phyloP scores from a whole-genome alignment of 2,329 filamentous ascomycete genomes.

The Sarocladiaceae sp. region DNA sequence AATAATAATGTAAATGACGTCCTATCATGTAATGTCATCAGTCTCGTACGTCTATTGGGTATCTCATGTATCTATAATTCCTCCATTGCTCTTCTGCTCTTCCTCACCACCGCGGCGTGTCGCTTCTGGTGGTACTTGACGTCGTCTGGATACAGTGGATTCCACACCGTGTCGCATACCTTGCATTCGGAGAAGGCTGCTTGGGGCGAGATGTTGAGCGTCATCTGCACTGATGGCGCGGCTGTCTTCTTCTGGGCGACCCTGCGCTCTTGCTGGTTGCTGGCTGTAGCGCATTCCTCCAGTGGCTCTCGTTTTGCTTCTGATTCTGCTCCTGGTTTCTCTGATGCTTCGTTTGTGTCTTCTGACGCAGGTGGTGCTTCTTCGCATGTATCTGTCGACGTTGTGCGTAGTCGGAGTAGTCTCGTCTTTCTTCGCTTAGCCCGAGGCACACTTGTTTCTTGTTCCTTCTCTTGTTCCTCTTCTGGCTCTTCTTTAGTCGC shows the following conservation, averaged over 20 bases:
- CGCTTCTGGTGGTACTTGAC: constrained; percentile 35
- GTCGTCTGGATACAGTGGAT: constrained; percentile 36
- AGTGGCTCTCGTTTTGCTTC: background rate
- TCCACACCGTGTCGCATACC: constrained; percentile 36
- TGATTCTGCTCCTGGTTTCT: background rate
- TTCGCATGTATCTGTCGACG: background rate
- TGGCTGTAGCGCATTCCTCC: background rate
- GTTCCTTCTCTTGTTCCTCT: constrained; percentile 11
- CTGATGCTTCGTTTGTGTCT: background rate
- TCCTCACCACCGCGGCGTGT: constrained; percentile 27
- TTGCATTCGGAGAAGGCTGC: constrained; percentile 37
- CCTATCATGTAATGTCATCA: too few species aligned
- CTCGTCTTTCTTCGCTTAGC: constrained; percentile 10
- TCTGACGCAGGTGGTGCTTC: background rate
- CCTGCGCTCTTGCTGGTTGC: background rate
- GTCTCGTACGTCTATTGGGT: too few species aligned
- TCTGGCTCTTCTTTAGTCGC: constrained; percentile 5
- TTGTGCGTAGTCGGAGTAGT: background rate
- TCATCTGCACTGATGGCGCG: constrained; percentile 30
- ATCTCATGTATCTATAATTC: background rate
- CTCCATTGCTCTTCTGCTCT: constrained; percentile 16
- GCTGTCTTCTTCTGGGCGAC: constrained; percentile 1
- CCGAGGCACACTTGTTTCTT: constrained; percentile 18
- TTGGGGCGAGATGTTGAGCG: constrained; percentile 35
- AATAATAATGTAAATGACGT: too few species aligned